A percentile compares a stretch with the other conserved stretches of the same genome.
These are phyloP conservation scores for Solanum phureja DNA, from an alignment of 257 asterid species.

Conservation along the genomic window DNA sequence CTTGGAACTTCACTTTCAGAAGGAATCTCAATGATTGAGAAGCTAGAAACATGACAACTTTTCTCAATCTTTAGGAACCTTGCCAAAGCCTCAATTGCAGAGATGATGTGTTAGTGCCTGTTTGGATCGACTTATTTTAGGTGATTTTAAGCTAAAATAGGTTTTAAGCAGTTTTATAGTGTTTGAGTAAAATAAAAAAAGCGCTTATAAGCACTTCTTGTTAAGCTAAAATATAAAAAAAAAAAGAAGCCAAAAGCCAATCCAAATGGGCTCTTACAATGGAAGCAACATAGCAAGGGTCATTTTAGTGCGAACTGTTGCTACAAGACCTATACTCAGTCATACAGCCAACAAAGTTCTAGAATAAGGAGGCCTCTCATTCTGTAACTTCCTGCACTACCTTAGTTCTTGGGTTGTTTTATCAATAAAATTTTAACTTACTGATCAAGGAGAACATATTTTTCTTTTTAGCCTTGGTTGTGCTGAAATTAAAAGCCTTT, in stretches of 20 bases:
- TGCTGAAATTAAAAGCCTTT: not conserved
- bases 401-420: not conserved
- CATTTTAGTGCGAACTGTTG: not conserved
- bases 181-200: not conserved
- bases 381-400: not conserved
- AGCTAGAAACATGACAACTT: not conserved
- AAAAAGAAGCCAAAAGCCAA: not conserved
- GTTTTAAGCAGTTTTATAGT: not conserved
- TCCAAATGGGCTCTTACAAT: not conserved
- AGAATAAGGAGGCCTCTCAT: not conserved
- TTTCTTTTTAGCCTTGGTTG: not conserved
- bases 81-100: not conserved
- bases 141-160: not conserved
- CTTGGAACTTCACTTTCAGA: not conserved
- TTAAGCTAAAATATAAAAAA: not conserved
- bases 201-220: not conserved
- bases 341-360: not conserved
- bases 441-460: not conserved
- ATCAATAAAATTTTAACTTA: not conserved
- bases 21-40: not conserved
- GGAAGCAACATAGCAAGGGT: not conserved
- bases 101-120: not conserved
- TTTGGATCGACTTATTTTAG: not conserved
- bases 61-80: not conserved
- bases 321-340: not conserved